Evolutionary conservation across 1,139 yeast species (phyloP).

Genomic region (Candida sanyaensis): DNA sequence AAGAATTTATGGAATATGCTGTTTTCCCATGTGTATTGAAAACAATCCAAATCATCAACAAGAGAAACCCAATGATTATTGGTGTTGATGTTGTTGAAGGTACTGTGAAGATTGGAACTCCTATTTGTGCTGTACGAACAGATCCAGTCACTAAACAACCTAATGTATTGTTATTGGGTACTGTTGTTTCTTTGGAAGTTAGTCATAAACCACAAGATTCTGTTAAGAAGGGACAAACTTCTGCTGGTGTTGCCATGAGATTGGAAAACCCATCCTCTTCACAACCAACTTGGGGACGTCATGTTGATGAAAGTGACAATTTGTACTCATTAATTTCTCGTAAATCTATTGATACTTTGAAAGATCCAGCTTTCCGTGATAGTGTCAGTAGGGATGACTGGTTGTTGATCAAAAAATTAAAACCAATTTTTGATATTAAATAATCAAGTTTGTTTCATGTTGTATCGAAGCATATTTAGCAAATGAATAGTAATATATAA

Average conservation of each 20-base stretch:
- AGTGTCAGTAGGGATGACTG: slow-evolving; percentile 94
- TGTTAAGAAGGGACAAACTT: slow-evolving; percentile 92
- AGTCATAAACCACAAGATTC: slow-evolving; percentile 81
- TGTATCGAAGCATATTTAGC: neutral
- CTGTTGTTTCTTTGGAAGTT: slow-evolving; percentile 86
- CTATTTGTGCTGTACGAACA: slow-evolving; percentile 88
- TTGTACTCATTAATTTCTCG: slow-evolving; percentile 87
- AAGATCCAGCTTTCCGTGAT: slow-evolving; percentile 96
- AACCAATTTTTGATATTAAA: slow-evolving; percentile 80
- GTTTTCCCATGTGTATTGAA: slow-evolving; percentile 94
- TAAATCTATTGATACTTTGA: slow-evolving; percentile 92
- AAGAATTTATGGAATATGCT: slow-evolving; percentile 85
- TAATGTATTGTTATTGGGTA: slow-evolving; percentile 75
- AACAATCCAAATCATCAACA: slow-evolving; percentile 94
- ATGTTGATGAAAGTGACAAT: slow-evolving; percentile 88
- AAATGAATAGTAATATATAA: slow-evolving; percentile 20
- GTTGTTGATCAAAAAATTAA: slow-evolving; percentile 85
- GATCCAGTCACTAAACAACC: slow-evolving; percentile 86
- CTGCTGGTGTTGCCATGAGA: slow-evolving; percentile 99
- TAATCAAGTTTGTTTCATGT: slow-evolving; percentile 3
- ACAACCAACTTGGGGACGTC: slow-evolving; percentile 99
- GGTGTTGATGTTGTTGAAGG: slow-evolving; percentile 98
- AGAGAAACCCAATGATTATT: slow-evolving; percentile 98
- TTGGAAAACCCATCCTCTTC: slow-evolving; percentile 89
- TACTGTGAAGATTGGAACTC: slow-evolving; percentile 85